These are phyloP conservation scores for Roridomyces roridus DNA, from an alignment of 768 basidiomycete species.

Conservation along the genomic window DNA sequence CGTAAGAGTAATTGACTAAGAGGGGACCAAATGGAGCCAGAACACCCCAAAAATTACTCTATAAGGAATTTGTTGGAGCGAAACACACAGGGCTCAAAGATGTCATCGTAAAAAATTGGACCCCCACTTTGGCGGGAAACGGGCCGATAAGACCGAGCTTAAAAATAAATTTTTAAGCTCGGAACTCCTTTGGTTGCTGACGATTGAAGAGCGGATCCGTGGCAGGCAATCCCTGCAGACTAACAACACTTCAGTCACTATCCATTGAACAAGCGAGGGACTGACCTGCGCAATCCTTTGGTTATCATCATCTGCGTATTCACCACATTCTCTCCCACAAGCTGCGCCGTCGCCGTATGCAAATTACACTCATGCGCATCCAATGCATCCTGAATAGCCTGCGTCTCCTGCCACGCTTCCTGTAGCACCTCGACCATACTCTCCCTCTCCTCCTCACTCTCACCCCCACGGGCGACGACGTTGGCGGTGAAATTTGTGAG, in stretches of 20 bases:
- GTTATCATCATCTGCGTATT: conserved; percentile 54
- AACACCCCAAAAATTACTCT: too few species aligned
- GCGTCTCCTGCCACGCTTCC: conserved; percentile 54
- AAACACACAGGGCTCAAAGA: too few species aligned
- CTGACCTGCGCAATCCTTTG: too few species aligned
- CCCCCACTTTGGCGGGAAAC: too few species aligned
- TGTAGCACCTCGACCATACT: conserved; percentile 51
- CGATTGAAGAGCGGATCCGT: conserved; percentile 17
- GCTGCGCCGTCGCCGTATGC: conserved; percentile 52
- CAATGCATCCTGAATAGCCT: conserved; percentile 50
- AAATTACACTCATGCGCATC: conserved; percentile 57
- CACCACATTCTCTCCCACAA: conserved; percentile 56
- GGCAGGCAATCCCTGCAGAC: conserved; percentile 13
- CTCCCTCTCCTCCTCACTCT: conserved; percentile 40
- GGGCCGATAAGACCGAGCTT: too few species aligned
- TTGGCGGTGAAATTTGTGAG: conserved; percentile 41
- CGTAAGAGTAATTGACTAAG: too few species aligned
- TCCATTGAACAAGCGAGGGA: too few species aligned
- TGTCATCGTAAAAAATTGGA: too few species aligned
- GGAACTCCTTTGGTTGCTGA: conserved; percentile 20
- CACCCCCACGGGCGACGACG: conserved; percentile 19
- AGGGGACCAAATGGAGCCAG: too few species aligned
- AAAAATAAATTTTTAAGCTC: too few species aligned
- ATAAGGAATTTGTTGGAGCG: too few species aligned
- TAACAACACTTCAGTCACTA: too few species aligned